A percentile compares a stretch with the other conserved stretches of the same genome.
phyloP scores from a whole-genome alignment of 116 monocot genomes.

The Cymodocea nodosa region DNA sequence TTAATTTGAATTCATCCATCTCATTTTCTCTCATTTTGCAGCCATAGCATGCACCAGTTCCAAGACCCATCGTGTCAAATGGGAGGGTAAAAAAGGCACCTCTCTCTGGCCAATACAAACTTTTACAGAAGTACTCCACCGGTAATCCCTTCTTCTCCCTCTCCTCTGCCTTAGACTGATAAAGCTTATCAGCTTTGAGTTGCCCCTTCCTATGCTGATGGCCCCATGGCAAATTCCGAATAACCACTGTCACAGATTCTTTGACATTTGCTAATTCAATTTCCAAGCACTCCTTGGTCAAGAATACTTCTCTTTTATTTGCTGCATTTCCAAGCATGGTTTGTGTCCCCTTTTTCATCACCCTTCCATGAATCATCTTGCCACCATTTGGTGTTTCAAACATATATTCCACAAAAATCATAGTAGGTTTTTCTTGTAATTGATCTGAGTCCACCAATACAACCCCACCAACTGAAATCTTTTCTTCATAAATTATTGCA shows the following conservation, averaged over 20 bases:
- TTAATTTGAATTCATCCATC: slow-evolving; percentile 29
- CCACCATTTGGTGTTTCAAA: slow-evolving; percentile 47
- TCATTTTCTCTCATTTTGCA: slow-evolving; percentile 42
- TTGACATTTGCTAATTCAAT: slow-evolving; percentile 59
- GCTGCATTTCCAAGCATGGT: slow-evolving; percentile 88
- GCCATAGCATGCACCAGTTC: slow-evolving; percentile 65
- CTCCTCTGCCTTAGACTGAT: slow-evolving; percentile 58
- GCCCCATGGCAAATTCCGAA: slow-evolving; percentile 55
- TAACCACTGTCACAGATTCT: slow-evolving; percentile 43
- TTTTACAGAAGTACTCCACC: slow-evolving; percentile 71
- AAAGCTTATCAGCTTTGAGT: slow-evolving; percentile 36
- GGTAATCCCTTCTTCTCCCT: slow-evolving; percentile 74
- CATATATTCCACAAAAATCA: slow-evolving; percentile 71
- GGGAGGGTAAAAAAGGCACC: slow-evolving; percentile 70
- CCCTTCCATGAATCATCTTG: slow-evolving; percentile 77
- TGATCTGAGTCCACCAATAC: slow-evolving; percentile 47
- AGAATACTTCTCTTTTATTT: slow-evolving; percentile 81
- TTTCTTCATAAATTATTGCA: slow-evolving; percentile 44
- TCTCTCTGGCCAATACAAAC: slow-evolving; percentile 79
- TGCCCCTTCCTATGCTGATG: slow-evolving; percentile 58
- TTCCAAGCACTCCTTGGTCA: slow-evolving; percentile 68
- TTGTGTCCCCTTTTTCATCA: slow-evolving; percentile 43
- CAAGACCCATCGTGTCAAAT: slow-evolving; percentile 49
- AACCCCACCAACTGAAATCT: slow-evolving; percentile 35
- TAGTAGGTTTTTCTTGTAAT: slow-evolving; percentile 14